Percentiles rank a stretch among this genome's conserved stretches.
These are phyloP conservation scores for Penicillium cinerascens DNA, from an alignment of 495 filamentous ascomycete genomes.

Conservation along the genomic window DNA sequence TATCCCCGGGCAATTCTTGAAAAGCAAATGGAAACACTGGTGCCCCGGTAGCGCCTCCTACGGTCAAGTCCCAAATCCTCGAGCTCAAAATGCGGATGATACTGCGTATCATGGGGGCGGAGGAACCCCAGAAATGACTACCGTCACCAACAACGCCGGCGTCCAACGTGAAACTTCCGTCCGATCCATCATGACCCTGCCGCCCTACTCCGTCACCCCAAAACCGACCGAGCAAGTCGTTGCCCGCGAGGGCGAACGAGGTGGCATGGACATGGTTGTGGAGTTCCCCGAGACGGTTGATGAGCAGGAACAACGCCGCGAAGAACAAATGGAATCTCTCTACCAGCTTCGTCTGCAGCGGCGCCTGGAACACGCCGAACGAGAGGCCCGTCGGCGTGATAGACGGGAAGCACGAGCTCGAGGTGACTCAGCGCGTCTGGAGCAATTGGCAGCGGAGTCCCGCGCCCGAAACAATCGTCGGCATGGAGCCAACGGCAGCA, in stretches of 20 bases:
- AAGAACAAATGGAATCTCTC: conserved; percentile 87
- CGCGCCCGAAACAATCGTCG: conserved; percentile 22
- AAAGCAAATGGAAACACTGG: conserved; percentile 61
- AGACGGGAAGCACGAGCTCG: conserved; percentile 65
- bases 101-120: conserved; percentile 25
- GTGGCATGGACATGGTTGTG: conserved; percentile 85
- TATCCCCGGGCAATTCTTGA: conserved; percentile 55
- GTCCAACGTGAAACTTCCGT: conserved; percentile 83
- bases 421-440: conserved; percentile 62
- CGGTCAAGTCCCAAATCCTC: conserved; percentile 34
- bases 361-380: conserved; percentile 68
- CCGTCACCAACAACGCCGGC: conserved; percentile 19
- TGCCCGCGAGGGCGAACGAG: conserved; percentile 86
- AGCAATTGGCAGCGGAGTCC: conserved; percentile 51
- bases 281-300: conserved; percentile 73
- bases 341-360: conserved; percentile 85
- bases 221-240: conserved; percentile 79
- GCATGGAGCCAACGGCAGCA: conserved; percentile 30
- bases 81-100: conserved; percentile 17
- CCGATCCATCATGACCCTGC: conserved; percentile 88
- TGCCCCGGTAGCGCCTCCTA: conserved; percentile 40
- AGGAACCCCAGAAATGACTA: conserved; percentile 29
- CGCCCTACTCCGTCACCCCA: conserved; percentile 68
- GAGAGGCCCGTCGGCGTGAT: conserved; percentile 65
- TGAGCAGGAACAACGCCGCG: conserved; percentile 76